These are phyloP conservation scores for Nigrospora oryzae DNA, from an alignment of 2,329 filamentous ascomycete genomes.

Conservation along the genomic window DNA sequence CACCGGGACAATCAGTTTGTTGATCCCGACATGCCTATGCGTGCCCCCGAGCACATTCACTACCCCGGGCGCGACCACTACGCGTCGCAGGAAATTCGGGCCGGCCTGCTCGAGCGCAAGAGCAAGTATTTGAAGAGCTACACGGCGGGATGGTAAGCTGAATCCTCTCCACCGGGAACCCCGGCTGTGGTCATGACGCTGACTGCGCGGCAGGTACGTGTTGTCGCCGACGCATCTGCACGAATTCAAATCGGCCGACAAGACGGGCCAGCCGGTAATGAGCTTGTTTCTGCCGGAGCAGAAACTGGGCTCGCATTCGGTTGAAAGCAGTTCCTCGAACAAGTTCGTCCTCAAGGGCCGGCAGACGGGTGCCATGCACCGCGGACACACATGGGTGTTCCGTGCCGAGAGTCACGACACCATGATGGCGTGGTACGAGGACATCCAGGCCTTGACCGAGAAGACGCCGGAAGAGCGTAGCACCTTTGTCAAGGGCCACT, in stretches of 20 bases:
- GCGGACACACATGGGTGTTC: slow-evolving; percentile 67
- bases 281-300: slow-evolving; percentile 91
- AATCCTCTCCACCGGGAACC: background rate
- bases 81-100: slow-evolving; percentile 73
- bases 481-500: slow-evolving; percentile 77
- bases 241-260: slow-evolving; percentile 98
- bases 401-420: slow-evolving; percentile 73
- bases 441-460: slow-evolving; percentile 84
- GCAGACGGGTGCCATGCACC: slow-evolving; percentile 87
- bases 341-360: slow-evolving; percentile 98
- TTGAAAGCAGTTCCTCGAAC: slow-evolving; percentile 74
- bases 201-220: slow-evolving; percentile 62
- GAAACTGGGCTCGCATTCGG: slow-evolving; percentile 87
- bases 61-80: slow-evolving; percentile 88
- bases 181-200: slow-evolving; percentile 7
- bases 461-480: slow-evolving; percentile 81
- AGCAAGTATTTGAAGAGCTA: slow-evolving; percentile 99
- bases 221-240: slow-evolving; percentile 93
- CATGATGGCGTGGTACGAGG: slow-evolving; percentile 95
- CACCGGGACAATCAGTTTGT: slow-evolving; percentile 77
- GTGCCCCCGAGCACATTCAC: slow-evolving; percentile 72
- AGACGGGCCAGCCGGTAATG: slow-evolving; percentile 87
- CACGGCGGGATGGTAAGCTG: slow-evolving; percentile 78
- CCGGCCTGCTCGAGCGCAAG: slow-evolving; percentile 90
- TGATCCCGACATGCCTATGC: slow-evolving; percentile 71